Base-by-base conservation (phyloP, 192 early-diverging fungal genomes). In the Allomyces macrogynus region DNA sequence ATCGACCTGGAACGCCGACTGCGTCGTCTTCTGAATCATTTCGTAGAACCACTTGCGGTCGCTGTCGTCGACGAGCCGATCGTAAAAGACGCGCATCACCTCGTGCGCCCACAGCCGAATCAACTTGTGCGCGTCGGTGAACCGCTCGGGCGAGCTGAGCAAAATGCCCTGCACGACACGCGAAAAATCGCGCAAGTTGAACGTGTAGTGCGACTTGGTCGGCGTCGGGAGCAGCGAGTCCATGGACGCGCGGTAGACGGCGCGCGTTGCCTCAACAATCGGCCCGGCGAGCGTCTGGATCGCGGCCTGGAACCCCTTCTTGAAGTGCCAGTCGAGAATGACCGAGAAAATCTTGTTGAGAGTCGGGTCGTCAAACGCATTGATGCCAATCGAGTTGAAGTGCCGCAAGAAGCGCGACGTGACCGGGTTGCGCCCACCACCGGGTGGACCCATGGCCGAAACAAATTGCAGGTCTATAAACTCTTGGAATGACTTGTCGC, bases 361-460 rank as follows among this genome's bases (percentile, higher is more conserved):
- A n/a, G 97, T 91, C 14, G 82, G 74, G 75, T 87, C 85, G 62
- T 92, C 95, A 32, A 95, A 92, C 68, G 98, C 98, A 69, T 97
- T 94, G 14, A 99, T 95, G 86, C 96, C 85, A 10, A 98, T 84
- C 43, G 98, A 73, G 32, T 95, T 92, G 43, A 93, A 87, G 67
- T 98, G 94, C 16, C 94, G 87, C 65, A 99, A 78, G 84, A 97
- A 99, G 69, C 97, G 82, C 66, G 90, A 91, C 62, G 90, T 86
- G 62, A 99, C 74, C 18, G 89, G 89, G 12, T 98, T 91, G 69
- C 97, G 92, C 40, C 97, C 97, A 74, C 98, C 97, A 0, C 94
- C 98, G 0, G 97, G 97, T 66, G 97, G 97, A 69, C 98, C 98
- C 78, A 95, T 98, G 18, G 97, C 97, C 63, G 95, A 95, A 8